These are phyloP conservation scores for Litchi chinensis DNA, from an alignment of 345 rosid genomes.

Conservation along the genomic window DNA sequence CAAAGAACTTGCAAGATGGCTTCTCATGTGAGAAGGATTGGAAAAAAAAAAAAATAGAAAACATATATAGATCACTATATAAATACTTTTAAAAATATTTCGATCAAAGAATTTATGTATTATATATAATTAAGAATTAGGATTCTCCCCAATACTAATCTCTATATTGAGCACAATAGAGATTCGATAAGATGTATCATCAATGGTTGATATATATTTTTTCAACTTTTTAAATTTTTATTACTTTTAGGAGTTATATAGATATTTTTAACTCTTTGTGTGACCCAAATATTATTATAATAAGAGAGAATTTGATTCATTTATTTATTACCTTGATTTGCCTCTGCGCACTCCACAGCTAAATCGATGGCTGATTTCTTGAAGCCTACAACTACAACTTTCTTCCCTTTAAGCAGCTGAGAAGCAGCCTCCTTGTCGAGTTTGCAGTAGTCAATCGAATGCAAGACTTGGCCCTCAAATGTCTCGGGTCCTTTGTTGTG, in stretches of 20 bases:
- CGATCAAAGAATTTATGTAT: no score
- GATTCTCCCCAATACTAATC: no score
- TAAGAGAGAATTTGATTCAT: no score
- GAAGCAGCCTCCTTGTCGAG: slow-evolving; percentile 65
- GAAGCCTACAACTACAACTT: slow-evolving; percentile 73
- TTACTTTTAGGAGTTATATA: no score
- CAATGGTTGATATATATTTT: no score
- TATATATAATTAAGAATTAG: no score
- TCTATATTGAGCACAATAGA: no score
- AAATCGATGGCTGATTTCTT: slow-evolving; percentile 93
- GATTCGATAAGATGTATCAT: no score
- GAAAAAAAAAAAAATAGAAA: background rate
- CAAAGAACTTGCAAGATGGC: background rate
- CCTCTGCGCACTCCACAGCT: slow-evolving; percentile 82
- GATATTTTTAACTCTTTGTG: no score
- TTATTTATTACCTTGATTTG: slow-evolving; percentile 66
- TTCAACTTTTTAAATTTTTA: no score
- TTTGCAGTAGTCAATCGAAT: slow-evolving; percentile 80
- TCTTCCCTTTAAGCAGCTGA: slow-evolving; percentile 58
- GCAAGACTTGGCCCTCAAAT: slow-evolving; percentile 73
- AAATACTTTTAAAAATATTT: no score
- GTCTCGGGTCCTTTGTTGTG: slow-evolving; percentile 60
- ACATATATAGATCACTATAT: no score
- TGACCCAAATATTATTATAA: background rate
- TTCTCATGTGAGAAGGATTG: background rate